Base-by-base conservation (phyloP, 768 basidiomycete genomes). In the Lentinula sp. region DNA sequence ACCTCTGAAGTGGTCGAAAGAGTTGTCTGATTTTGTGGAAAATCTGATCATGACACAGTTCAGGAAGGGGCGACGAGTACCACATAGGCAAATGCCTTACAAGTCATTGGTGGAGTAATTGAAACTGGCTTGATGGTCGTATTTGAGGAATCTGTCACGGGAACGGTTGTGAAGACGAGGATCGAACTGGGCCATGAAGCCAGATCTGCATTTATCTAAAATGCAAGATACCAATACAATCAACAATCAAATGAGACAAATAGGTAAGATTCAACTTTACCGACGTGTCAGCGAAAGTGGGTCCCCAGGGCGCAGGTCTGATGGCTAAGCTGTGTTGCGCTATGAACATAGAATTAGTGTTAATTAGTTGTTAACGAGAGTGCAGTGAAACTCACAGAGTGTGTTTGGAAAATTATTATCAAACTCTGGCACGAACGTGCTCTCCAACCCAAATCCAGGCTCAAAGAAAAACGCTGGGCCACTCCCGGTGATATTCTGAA, bases 151-250 rank as follows among this genome's bases (percentile, higher is more conserved):
- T 59, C 58, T 0, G 16, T 8, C 9, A 59, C 37, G 20, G 42
- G 32, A 20, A 59, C 33, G 23, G 58, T 59, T 12, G 42, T 46
- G 28, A 59, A 59, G 13, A 59, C 28, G 20, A 59, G 45, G n/a
- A 59, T 48, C 4, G 46, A 45, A 12, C 18, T 28, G 18, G 58
- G 58, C 58, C 58, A 59, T n/a, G 36, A 46, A 23, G 55, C 9
- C 32, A 53, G 15, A 53, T 53, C 51, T 9, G 7, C 18, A 48
- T 20, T 20, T 28, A 28, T 28, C 46, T 48, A 20, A 15, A 20
- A 20, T 9, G 9, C 5, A 33, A 15, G 9, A 20, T 9, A 20
- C 5, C 7, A 13, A 54, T 36, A 39, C n/a, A 6, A 10, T 37
- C 13, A 37, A 37, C 18, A 36, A 10, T 23, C 9, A 12, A 16